Evolutionary conservation across 1,139 yeast species (phyloP).

Genomic region (Lodderomyces orthopsilosis): DNA sequence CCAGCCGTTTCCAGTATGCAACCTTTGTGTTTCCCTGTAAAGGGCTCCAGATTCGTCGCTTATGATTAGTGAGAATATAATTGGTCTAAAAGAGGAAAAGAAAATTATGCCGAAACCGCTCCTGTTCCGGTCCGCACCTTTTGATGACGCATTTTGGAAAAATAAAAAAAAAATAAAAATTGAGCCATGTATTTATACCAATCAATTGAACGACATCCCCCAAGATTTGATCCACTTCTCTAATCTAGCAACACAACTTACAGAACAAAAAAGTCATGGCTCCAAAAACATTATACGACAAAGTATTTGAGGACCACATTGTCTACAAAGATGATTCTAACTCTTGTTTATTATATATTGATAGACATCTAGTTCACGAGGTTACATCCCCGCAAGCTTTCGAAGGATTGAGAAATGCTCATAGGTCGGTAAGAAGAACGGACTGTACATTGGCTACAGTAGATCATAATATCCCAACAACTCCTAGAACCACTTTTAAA

Average conservation of each 20-base stretch:
- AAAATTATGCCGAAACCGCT: constrained; percentile 5
- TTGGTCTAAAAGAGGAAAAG: background rate
- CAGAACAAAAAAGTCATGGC: constrained; percentile 13
- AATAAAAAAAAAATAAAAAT: background rate
- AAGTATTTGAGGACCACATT: constrained; percentile 91
- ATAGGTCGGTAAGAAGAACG: constrained; percentile 81
- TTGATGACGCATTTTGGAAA: background rate
- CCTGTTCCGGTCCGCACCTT: constrained; percentile 7
- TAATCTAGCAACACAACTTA: no score
- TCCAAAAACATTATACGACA: constrained; percentile 84
- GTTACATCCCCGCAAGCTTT: constrained; percentile 99
- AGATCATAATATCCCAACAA: constrained; percentile 96
- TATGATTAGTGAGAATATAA: background rate
- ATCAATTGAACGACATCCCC: background rate
- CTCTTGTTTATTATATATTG: constrained; percentile 82
- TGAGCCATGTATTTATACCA: background rate
- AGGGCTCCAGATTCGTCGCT: background rate
- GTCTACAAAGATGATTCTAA: constrained; percentile 89
- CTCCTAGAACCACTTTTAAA: constrained; percentile 72
- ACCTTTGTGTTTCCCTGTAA: background rate
- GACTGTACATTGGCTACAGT: constrained; percentile 97
- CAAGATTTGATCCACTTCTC: background rate
- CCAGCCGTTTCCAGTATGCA: background rate
- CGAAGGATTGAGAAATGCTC: constrained; percentile 87
- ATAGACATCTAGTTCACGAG: constrained; percentile 95